Evolutionary conservation across 2,329 filamentous ascomycete genomes (phyloP).

Genomic region (Magnaporthiopsis incrustans): DNA sequence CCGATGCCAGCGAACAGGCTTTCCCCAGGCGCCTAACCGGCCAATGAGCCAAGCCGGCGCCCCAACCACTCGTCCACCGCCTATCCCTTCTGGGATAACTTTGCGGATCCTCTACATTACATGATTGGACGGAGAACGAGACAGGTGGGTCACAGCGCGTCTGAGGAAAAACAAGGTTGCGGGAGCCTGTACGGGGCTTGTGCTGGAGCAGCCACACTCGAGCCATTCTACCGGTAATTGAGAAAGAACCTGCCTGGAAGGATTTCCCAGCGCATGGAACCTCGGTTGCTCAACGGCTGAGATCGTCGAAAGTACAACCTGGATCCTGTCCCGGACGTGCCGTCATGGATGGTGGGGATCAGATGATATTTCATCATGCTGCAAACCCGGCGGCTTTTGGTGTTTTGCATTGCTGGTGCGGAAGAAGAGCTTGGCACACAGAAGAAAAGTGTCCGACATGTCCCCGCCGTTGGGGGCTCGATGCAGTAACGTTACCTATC

Average conservation of each 20-base stretch:
- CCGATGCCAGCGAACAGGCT: neutral
- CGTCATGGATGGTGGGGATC: neutral
- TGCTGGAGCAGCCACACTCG: neutral
- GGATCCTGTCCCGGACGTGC: neutral
- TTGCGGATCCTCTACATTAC: neutral
- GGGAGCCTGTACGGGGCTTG: neutral
- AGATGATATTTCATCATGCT: neutral
- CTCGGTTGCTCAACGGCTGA: neutral
- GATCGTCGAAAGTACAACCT: neutral
- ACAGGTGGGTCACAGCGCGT: neutral
- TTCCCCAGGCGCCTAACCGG: neutral
- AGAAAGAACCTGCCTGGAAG: neutral
- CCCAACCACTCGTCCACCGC: neutral
- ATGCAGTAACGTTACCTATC: neutral
- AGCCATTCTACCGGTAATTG: neutral
- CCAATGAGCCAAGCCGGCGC: neutral
- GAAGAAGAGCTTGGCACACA: neutral
- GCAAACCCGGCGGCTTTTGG: no score
- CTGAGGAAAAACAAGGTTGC: neutral
- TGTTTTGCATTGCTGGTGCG: no score
- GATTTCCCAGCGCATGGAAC: neutral
- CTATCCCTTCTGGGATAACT: neutral
- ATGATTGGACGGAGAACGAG: neutral
- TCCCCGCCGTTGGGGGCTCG: neutral
- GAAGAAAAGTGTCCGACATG: neutral